Evolutionary conservation across 768 basidiomycete genomes (phyloP), one percentile per base, ranked within the genome.

Genomic region (Zangia roseola): DNA sequence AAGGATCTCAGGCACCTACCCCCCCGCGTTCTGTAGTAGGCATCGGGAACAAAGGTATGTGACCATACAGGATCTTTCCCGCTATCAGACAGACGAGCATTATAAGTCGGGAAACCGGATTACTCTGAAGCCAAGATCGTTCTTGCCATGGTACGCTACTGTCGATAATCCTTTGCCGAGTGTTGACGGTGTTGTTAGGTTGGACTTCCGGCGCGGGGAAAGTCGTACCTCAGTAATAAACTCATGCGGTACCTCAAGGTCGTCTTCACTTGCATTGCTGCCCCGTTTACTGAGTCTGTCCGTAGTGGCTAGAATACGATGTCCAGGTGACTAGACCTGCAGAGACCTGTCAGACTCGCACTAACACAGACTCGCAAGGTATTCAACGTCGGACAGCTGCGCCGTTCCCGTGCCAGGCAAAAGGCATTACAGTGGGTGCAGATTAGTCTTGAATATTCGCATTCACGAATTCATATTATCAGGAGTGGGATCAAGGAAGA

Each of bases 81-180:
- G 21, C 35, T 35, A 34, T 9, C 34, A 28, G 20, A 31, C 47
- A 44, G 35, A 45, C 43, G 26, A 35, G 13, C 12, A 40, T 33
- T 39, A 17, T 40, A 38, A 94, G 91, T 95, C 40, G 88, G 90
- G 45, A 97, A 95, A 68, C 97, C 97, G 6, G 97, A 99, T 63
- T 98, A 98, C 60, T 97, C 94, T 4, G 94, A 97, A 64, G 91
- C 92, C 31, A 99, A 98, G 80, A 97, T 99, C 56, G 93, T 99
- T 7, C 81, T 98, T 10, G 95, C 95, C 3, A 97, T 97, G 91
- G 95, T 93, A 44, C 41, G 71, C 49, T 13, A 20, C 47, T 16
- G 25, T 47, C n/a, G n/a, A n/a, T n/a, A n/a, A n/a, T n/a, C 31
- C 4, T 30, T 14, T 35, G 21, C 16, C 38, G 19, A 25, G 16